Evolutionary conservation across 163 green algal genomes (phyloP).

Genomic region (Scenedesmus sp.): DNA sequence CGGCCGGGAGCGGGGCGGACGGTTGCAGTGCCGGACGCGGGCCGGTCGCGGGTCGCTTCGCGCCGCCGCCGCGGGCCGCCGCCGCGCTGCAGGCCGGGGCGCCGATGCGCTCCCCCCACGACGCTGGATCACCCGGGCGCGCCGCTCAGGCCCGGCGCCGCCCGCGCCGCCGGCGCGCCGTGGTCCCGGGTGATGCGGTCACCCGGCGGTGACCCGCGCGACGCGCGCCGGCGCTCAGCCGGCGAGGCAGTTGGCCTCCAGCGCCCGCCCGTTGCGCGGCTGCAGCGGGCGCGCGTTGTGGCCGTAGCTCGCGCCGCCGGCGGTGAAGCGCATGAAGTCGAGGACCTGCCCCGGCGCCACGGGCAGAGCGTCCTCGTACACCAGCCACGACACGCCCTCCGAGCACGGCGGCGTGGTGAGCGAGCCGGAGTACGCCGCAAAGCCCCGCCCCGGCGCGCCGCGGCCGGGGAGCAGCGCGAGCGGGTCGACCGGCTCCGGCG

Average conservation of each 20-base stretch:
- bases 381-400: conserved; percentile 79
- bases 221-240: too few relatives aligned
- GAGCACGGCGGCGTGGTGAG: conserved; percentile 86
- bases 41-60: too few relatives aligned
- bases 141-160: too few relatives aligned
- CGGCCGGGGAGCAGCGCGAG: conserved; percentile 37
- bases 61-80: too few relatives aligned
- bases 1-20: too few relatives aligned
- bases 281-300: conserved; percentile 68
- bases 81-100: too few relatives aligned
- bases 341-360: conserved; percentile 57
- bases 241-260: conserved; percentile 14
- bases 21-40: too few relatives aligned
- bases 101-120: too few relatives aligned
- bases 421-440: conserved; percentile 77
- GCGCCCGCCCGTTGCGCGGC: conserved; percentile 44
- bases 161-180: too few relatives aligned
- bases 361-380: conserved; percentile 59
- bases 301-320: conserved; percentile 50
- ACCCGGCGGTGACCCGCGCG: too few relatives aligned
- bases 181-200: too few relatives aligned
- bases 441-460: conserved; percentile 44
- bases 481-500: conserved; percentile 15
- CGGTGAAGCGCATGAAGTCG: conserved; percentile 66
- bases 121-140: too few relatives aligned